Evolutionary conservation across 805 yeast species (phyloP), one percentile per base, ranked within the genome.

Genomic region (Candida suzukii): DNA sequence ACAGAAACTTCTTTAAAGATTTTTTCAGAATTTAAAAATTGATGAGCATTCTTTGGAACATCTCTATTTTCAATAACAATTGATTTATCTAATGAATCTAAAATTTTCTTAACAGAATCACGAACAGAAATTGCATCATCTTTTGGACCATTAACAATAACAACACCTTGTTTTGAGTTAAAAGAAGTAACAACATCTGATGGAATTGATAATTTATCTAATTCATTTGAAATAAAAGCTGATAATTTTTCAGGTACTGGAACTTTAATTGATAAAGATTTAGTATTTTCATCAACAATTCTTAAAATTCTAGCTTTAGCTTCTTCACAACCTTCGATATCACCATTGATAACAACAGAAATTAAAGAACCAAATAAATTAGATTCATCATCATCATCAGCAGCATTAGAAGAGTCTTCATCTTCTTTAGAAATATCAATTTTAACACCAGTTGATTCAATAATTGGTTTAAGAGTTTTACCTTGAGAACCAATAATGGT

Each of bases 401-500:
- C 14, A 24, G 46, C 40, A 3, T 40, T 31, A 6, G 37, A 19
- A 18, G 37, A 47, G 52, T 44, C 35, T n/a, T 46, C 47, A 26
- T 46, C 46, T 20, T 48, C 50, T 37, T 51, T 62, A 7, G 79
- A 83, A 53, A 90, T 80, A 52, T 85, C 85, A 50, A 90, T 77
- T 50, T 72, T 83, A 40, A 80, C 80, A 38, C 77, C 81, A 38
- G 85, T 74, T 29, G 73, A 68, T 40, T 74, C 83, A 38, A 84
- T 71, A 48, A 90, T 85, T 44, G 93, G 90, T 60, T 79, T 85
- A 63, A 90, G 76, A 46, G 72, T 82, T 52, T 73, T 75, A 58
- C 98, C 98, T 58, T 82, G 85, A 35, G 90, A 73, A 44, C 98
- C 98, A 63, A 90, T 90, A 44, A 90, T 76, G 38, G 76, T 74